phyloP scores from a whole-genome alignment of 441 rosid species.

The Pelargonium fulgidum region DNA sequence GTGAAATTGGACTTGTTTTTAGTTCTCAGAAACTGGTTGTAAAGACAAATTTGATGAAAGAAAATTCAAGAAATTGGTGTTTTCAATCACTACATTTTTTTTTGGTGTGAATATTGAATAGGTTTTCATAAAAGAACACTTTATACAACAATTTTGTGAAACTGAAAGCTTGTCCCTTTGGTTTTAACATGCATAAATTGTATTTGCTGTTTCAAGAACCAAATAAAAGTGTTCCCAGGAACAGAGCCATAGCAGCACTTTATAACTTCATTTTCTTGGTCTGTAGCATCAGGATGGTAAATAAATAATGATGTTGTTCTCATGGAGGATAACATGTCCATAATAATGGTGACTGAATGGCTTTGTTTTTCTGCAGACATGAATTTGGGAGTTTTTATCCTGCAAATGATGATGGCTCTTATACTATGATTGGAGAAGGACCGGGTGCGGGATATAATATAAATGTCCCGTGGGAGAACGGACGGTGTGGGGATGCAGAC shows the following conservation, averaged over 20 bases:
- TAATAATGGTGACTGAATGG: conserved; percentile 17
- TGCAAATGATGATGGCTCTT: conserved; percentile 63
- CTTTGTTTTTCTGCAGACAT: conserved; percentile 51
- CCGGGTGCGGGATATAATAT: conserved; percentile 88
- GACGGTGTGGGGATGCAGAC: conserved; percentile 80
- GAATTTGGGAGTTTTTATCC: conserved; percentile 86
- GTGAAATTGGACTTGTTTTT: background rate
- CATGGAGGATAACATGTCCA: background rate
- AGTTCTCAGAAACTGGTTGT: no score
- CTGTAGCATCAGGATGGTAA: background rate
- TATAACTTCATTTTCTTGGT: background rate
- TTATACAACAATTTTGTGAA: background rate
- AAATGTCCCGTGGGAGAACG: conserved; percentile 95
- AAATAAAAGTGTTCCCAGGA: background rate
- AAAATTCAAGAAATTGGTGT: background rate
- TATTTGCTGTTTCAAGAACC: background rate
- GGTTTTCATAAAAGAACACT: background rate
- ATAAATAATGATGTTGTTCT: background rate
- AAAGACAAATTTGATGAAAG: background rate
- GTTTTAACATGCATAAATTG: background rate
- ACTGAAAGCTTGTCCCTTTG: background rate
- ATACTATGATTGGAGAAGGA: conserved; percentile 84
- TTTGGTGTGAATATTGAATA: background rate
- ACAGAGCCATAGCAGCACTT: background rate
- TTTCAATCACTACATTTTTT: background rate